phyloP scores from a whole-genome alignment of 2,329 filamentous ascomycete species.

The Biscogniauxia marginata region DNA sequence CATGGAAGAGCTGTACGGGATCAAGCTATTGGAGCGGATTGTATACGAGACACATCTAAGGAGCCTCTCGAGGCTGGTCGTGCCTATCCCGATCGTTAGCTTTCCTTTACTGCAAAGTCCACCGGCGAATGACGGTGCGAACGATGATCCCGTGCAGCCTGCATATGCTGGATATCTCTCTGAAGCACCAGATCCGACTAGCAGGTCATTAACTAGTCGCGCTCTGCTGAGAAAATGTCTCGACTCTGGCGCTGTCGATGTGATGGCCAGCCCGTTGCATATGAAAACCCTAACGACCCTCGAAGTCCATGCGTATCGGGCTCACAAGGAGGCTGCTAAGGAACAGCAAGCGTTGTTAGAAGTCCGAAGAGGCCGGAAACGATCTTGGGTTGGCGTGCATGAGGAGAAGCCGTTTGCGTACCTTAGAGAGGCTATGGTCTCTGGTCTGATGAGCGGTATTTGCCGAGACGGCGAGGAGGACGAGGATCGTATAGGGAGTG shows the following conservation, averaged over 20 bases:
- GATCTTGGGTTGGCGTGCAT: slow-evolving; percentile 87
- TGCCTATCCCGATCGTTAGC: slow-evolving; percentile 55
- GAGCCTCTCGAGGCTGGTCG: slow-evolving; percentile 54
- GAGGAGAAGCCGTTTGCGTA: slow-evolving; percentile 87
- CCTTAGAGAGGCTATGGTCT: slow-evolving; percentile 90
- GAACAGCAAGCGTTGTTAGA: slow-evolving; percentile 72
- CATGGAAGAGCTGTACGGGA: slow-evolving; percentile 53
- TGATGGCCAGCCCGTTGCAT: slow-evolving; percentile 77
- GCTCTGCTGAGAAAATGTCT: slow-evolving; percentile 67
- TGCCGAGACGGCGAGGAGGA: slow-evolving; percentile 66
- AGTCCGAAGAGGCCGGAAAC: slow-evolving; percentile 72
- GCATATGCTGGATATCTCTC: slow-evolving; percentile 25
- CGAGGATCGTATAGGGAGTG: slow-evolving; percentile 61
- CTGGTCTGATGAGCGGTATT: slow-evolving; percentile 83
- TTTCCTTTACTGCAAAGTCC: slow-evolving; percentile 32
- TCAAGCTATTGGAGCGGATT: slow-evolving; percentile 54
- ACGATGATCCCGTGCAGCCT: slow-evolving; percentile 19
- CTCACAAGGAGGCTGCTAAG: slow-evolving; percentile 71
- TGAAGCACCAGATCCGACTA: slow-evolving; percentile 27
- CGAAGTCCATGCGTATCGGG: slow-evolving; percentile 79
- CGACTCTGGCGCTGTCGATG: slow-evolving; percentile 83
- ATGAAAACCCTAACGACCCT: slow-evolving; percentile 71
- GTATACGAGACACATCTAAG: slow-evolving; percentile 57
- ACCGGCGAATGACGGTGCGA: slow-evolving; percentile 32
- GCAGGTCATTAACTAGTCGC: slow-evolving; percentile 39